Conservation (phyloP, 208 protist genomes). For the Lotmaria passim region DNA sequence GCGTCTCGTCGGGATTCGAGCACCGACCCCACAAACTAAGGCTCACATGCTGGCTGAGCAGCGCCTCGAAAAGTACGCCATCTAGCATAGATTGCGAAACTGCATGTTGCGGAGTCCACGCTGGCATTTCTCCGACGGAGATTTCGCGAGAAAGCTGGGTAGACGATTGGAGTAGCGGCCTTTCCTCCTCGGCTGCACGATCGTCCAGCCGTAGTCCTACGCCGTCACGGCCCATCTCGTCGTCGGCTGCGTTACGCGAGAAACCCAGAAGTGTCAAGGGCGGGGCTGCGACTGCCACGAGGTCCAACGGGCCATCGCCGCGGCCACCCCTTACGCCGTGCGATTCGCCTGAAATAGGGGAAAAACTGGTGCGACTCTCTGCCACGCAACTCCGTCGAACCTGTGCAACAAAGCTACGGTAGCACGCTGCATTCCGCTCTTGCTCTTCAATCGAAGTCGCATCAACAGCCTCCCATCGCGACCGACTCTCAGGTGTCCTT, state of each 20-base stretch:
- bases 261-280: constrained; percentile 3
- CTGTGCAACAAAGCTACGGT: constrained; percentile 5
- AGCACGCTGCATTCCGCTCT: background rate
- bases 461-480: constrained; percentile 3
- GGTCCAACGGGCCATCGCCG: constrained; percentile 5
- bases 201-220: no score
- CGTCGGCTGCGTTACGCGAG: background rate
- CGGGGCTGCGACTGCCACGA: constrained; percentile 15
- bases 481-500: background rate
- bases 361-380: background rate
- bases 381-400: background rate
- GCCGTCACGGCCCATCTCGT: background rate
- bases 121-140: background rate
- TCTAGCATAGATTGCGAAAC: constrained; percentile 28
- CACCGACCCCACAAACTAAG: constrained; percentile 13
- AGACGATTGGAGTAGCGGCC: constrained; percentile 17
- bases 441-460: background rate
- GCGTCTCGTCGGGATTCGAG: constrained; percentile 15
- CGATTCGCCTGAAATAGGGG: constrained; percentile 21
- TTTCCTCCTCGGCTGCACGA: background rate
- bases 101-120: constrained; percentile 8
- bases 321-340: no score
- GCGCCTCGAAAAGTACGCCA: constrained; percentile 43
- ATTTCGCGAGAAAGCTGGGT: constrained; percentile 1
- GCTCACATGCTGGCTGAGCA: constrained; percentile 42